Percentiles rank a stretch among this genome's conserved stretches.
Evolutionary conservation across 352 stramenopile genomes (phyloP).

Genomic region (Peronospora tabacina): DNA sequence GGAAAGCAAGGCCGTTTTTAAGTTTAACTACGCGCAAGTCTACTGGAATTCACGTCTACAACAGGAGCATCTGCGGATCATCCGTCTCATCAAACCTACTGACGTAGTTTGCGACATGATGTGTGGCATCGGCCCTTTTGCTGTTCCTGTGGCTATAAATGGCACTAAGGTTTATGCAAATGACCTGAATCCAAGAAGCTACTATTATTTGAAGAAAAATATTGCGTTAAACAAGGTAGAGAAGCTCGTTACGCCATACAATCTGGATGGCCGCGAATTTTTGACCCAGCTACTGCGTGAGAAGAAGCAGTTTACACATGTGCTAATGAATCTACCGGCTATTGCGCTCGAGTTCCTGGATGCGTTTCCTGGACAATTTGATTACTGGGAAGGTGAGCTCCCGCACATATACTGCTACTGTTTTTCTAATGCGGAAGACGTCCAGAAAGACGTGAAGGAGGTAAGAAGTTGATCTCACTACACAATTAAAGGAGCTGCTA

Average conservation of each 20-base stretch:
- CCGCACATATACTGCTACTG: slow-evolving; percentile 93
- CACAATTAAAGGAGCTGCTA: background rate
- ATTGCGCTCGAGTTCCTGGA: slow-evolving; percentile 92
- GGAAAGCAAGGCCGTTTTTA: slow-evolving; percentile 90
- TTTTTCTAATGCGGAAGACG: slow-evolving; percentile 85
- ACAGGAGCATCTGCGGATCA: slow-evolving; percentile 90
- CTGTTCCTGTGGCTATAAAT: slow-evolving; percentile 86
- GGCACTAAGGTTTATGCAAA: slow-evolving; percentile 88
- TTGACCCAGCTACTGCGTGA: slow-evolving; percentile 65
- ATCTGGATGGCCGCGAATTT: slow-evolving; percentile 92
- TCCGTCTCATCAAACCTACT: slow-evolving; percentile 52
- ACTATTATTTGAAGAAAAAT: slow-evolving; percentile 89
- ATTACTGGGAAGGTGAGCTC: slow-evolving; percentile 59
- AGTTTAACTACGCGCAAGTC: slow-evolving; percentile 93
- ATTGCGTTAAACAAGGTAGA: slow-evolving; percentile 87
- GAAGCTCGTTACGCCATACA: slow-evolving; percentile 73
- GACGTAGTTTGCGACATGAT: slow-evolving; percentile 92
- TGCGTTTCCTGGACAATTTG: slow-evolving; percentile 54
- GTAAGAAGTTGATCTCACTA: slow-evolving; percentile 20
- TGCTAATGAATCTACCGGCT: slow-evolving; percentile 96
- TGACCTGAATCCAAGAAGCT: slow-evolving; percentile 89
- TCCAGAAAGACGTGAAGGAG: slow-evolving; percentile 60
- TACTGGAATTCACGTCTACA: slow-evolving; percentile 97
- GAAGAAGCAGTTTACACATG: slow-evolving; percentile 79
- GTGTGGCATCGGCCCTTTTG: slow-evolving; percentile 94